Conservation (phyloP, 192 early-diverging fungal species). For the Haplosporangium gracile region DNA sequence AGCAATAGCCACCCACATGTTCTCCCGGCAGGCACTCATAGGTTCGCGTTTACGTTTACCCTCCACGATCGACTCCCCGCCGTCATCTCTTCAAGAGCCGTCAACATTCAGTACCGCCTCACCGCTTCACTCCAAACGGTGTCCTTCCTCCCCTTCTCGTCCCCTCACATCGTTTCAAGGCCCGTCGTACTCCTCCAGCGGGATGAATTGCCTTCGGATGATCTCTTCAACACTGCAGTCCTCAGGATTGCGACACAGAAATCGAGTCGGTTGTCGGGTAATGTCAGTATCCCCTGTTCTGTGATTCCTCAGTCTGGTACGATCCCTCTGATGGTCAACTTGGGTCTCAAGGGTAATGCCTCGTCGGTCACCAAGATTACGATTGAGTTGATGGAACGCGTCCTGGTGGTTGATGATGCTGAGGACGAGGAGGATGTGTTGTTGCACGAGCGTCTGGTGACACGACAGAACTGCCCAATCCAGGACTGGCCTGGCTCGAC, state of each 20-base stretch:
- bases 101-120: constrained; percentile 37
- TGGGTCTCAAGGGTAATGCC: constrained; percentile 37
- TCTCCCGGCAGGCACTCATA: constrained; percentile 25
- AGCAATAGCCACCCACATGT: background rate
- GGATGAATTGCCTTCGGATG: constrained; percentile 32
- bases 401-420: constrained; percentile 2
- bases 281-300: constrained; percentile 36
- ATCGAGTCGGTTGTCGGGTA: constrained; percentile 15
- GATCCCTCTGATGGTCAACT: constrained; percentile 34
- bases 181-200: constrained; percentile 40
- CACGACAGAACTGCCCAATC: constrained; percentile 46
- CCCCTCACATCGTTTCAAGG: constrained; percentile 6
- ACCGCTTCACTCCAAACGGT: constrained; percentile 24
- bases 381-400: constrained; percentile 29
- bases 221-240: constrained; percentile 29
- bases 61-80: constrained; percentile 18
- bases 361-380: constrained; percentile 29
- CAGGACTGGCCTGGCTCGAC: constrained; percentile 36
- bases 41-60: constrained; percentile 36
- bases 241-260: constrained; percentile 16
- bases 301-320: constrained; percentile 40
- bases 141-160: constrained; percentile 34
- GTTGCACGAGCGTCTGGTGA: constrained; percentile 37
- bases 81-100: constrained; percentile 26
- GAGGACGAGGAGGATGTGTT: background rate